These are phyloP conservation scores for Sporothrix brunneoviolacea DNA, from an alignment of 2,329 filamentous ascomycete species.

Conservation along the genomic window DNA sequence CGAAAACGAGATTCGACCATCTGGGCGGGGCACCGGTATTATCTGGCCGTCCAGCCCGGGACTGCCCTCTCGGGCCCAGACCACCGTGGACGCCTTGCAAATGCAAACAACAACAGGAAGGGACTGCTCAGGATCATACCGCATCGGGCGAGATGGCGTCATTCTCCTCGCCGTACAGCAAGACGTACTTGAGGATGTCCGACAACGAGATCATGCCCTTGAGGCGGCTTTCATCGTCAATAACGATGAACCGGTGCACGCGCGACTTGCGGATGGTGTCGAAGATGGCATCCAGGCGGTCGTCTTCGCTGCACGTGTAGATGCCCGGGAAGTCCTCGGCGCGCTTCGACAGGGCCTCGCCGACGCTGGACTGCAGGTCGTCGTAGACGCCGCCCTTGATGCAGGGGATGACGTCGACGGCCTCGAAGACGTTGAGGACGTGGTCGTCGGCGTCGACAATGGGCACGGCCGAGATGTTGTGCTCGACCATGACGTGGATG, in stretches of 20 bases:
- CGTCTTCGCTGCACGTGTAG: conserved; percentile 88
- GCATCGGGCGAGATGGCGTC: conserved; percentile 23
- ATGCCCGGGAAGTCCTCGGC: conserved; percentile 92
- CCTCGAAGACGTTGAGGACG: conserved; percentile 94
- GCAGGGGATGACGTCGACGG: conserved; percentile 91
- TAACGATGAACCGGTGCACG: conserved; percentile 86
- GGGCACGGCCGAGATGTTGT: conserved; percentile 91
- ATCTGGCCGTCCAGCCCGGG: neutral
- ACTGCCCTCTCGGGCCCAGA: neutral
- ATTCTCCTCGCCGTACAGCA: conserved; percentile 69
- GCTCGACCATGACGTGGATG: conserved; percentile 85
- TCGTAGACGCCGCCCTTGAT: conserved; percentile 93
- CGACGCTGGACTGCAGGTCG: conserved; percentile 77
- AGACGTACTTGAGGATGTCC: conserved; percentile 91
- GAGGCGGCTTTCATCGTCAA: conserved; percentile 81
- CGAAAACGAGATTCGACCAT: no score
- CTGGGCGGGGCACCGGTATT: no score
- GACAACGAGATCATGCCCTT: conserved; percentile 88
- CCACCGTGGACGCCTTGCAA: neutral
- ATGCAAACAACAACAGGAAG: neutral
- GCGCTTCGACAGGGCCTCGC: conserved; percentile 80
- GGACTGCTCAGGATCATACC: neutral
- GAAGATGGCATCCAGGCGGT: conserved; percentile 91
- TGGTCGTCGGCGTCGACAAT: conserved; percentile 72
- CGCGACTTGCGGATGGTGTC: conserved; percentile 93